Evolutionary conservation across 805 yeast genomes (phyloP), one percentile per base, ranked within the genome.

Genomic region (Peterozyma toletana): DNA sequence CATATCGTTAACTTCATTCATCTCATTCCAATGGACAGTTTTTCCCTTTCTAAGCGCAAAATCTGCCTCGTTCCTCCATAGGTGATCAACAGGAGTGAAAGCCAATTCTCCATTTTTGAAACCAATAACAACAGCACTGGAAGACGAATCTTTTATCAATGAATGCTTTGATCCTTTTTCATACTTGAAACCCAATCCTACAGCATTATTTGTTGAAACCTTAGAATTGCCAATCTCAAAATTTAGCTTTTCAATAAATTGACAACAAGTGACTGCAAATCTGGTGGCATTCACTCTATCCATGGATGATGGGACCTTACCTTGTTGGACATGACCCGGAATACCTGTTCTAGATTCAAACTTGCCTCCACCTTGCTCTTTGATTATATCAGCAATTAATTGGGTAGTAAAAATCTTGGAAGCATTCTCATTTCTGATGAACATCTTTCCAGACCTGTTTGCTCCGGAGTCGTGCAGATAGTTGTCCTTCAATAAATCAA

Each of bases 281-380:
- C 98, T 78, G 5, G 90, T 81, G 6, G 96, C 96, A 51, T 83
- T 76, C 34, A 89, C 82, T 63, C 98, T 80, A 62, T 93, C 99
- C 70, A 90, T 85, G 6, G 98, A 88, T 7, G 96, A 83, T 41
- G 99, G 99, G 43, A 80, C 77, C 48, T 90, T 93, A 61, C 99
- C 99, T 67, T 93, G 99, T 72, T 93, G 99, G 46, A 91, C 93
- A 60, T 91, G 98, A 30, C 99, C 99, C 27, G 99, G 99, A 48
- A 90, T 79, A 13, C 98, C 98, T 4, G 96, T 89, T 62, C 95
- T 83, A 14, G 93, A 84, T 56, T 90, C 97, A 60, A 86, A 93
- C 51, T 72, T 73, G 39, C 85, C 86, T 34, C 74, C 64, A 33
- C 89, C 81, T 55, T 87, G 90, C 57, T 84, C 85, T 48, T 80